These are phyloP conservation scores for Secale cereale DNA, from an alignment of 176 grass and related monocot genomes.

Conservation along the genomic window DNA sequence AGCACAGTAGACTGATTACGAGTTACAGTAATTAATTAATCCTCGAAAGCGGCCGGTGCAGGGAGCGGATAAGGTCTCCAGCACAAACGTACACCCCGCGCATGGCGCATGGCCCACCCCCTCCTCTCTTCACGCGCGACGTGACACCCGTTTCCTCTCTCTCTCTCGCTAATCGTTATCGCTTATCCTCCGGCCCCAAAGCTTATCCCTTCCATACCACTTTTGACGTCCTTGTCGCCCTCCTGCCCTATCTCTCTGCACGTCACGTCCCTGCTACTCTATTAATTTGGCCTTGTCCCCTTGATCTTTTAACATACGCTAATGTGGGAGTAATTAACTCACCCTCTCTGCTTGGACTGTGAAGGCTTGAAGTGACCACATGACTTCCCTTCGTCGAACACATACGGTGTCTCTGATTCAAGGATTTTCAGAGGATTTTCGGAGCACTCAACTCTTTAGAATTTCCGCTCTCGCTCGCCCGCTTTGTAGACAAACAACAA, in stretches of 20 bases:
- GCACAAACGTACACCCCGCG: neutral
- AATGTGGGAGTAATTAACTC: too few species aligned
- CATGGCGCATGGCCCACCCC: neutral
- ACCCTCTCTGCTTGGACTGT: neutral
- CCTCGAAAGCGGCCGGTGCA: neutral
- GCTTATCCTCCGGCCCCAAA: neutral
- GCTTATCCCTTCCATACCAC: conserved; percentile 26
- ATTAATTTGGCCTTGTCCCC: neutral
- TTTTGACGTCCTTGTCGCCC: neutral
- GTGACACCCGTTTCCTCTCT: neutral
- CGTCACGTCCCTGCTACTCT: neutral
- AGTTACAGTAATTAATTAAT: neutral
- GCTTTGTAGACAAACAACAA: too few species aligned
- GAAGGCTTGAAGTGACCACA: neutral
- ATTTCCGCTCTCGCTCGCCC: too few species aligned
- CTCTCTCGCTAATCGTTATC: neutral
- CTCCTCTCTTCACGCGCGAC: neutral
- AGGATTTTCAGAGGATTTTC: too few species aligned
- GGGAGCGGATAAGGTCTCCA: conserved; percentile 36
- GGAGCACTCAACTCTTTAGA: too few species aligned
- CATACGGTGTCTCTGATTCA: too few species aligned
- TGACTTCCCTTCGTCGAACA: too few species aligned
- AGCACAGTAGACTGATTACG: neutral
- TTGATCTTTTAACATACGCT: neutral
- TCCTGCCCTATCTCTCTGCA: neutral